Conservation (phyloP, 2,329 filamentous ascomycete genomes). For the Phialemoniopsis sp. region DNA sequence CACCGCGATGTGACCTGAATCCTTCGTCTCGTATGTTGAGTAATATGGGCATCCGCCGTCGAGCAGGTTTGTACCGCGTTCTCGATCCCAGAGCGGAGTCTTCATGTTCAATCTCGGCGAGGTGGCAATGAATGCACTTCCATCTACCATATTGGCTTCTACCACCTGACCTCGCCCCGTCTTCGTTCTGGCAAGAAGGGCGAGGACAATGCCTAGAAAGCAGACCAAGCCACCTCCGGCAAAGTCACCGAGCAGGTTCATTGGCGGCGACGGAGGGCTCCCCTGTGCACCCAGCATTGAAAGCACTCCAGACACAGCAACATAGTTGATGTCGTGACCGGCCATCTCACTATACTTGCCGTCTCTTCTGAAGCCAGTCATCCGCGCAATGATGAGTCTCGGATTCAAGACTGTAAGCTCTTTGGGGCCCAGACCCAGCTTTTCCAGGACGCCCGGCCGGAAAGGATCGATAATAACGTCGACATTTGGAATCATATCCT, state of each 20-base stretch:
- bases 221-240: slow-evolving; percentile 82
- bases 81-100: slow-evolving; percentile 55
- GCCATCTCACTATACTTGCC: slow-evolving; percentile 85
- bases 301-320: slow-evolving; percentile 80
- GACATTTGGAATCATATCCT: slow-evolving; percentile 53
- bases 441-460: slow-evolving; percentile 85
- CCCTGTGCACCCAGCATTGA: slow-evolving; percentile 67
- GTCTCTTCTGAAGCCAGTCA: slow-evolving; percentile 87
- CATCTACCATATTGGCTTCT: slow-evolving; percentile 96
- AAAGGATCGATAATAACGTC: slow-evolving; percentile 93
- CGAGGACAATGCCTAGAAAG: slow-evolving; percentile 78
- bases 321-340: slow-evolving; percentile 95
- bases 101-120: slow-evolving; percentile 69
- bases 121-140: slow-evolving; percentile 70
- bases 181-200: slow-evolving; percentile 61
- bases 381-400: slow-evolving; percentile 72
- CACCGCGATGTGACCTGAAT: slow-evolving; percentile 79
- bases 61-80: slow-evolving; percentile 71
- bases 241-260: slow-evolving; percentile 88
- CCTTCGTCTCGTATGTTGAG: slow-evolving; percentile 80
- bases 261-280: slow-evolving; percentile 74
- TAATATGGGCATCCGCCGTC: slow-evolving; percentile 89
- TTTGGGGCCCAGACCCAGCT: slow-evolving; percentile 70
- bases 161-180: slow-evolving; percentile 80
- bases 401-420: slow-evolving; percentile 62